Evolutionary conservation across 768 basidiomycete genomes (phyloP), one percentile per base, ranked within the genome.

Genomic region (Pleurotus cornucopiae): DNA sequence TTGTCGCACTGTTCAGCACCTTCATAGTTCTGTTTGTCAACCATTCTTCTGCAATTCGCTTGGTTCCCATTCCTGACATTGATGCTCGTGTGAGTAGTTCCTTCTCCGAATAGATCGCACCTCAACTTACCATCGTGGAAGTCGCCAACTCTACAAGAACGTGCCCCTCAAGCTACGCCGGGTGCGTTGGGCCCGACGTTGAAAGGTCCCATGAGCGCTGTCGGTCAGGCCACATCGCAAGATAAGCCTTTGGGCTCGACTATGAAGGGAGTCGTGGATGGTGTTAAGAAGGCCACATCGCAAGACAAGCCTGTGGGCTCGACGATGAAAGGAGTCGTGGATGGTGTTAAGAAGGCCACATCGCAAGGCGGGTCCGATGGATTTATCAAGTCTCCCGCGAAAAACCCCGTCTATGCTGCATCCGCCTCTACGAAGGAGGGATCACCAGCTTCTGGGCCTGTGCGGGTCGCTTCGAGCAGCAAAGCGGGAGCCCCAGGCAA

Each of bases 41-140:
- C 6, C 7, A 21, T 25, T 21, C 46, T 16, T 23, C 14, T 47
- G 46, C 46, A 14, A 16, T 47, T n/a, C 21, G 14, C 5, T 23
- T 23, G 5, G n/a, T 23, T 14, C 14, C 14, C 26, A 5, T 16
- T 14, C n/a, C 46, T 23, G 18, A 47, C 6, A 16, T 47, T 25
- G 46, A 47, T 47, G 46, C 46, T 47, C 46, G 46, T 47, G 46
- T 47, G 46, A 47, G 46, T 47, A 6, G 18, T 13, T 9, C 23
- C 20, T 21, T 47, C 1, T 47, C 13, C 7, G 20, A 18, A 25
- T 20, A 25, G 1, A 30, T 30, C 26, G 26, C 26, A 30, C 26
- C 26, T 20, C 21, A 47, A 21, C 26, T 26, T 1, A 20, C 6
- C 46, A 9, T 47, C 21, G 20, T 21, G 26, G 13, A 47, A 47